Evolutionary conservation across 257 asterid genomes (phyloP).

Genomic region (Solanum pinnatisectum): DNA sequence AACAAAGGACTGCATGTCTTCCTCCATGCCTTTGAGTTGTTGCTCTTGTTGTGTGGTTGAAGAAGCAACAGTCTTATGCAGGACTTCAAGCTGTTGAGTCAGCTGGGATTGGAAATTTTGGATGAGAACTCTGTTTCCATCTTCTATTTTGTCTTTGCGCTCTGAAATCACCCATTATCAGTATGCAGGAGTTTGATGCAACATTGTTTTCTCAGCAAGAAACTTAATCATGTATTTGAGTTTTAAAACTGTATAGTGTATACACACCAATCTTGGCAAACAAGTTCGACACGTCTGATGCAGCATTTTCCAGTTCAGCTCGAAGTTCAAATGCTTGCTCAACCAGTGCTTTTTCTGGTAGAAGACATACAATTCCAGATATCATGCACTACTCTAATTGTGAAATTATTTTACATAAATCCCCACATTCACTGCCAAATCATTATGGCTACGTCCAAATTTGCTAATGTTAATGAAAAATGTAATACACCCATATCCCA

Average conservation of each 20-base stretch:
- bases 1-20: slow-evolving; percentile 92
- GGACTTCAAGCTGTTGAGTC: slow-evolving; percentile 73
- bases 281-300: slow-evolving; percentile 76
- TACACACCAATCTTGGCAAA: slow-evolving; percentile 86
- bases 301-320: slow-evolving; percentile 79
- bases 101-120: slow-evolving; percentile 76
- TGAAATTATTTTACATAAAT: background rate
- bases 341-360: slow-evolving; percentile 78
- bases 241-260: background rate
- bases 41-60: slow-evolving; percentile 82
- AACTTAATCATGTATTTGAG: background rate
- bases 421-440: background rate
- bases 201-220: background rate
- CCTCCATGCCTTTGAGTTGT: slow-evolving; percentile 84
- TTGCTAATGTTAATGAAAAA: background rate
- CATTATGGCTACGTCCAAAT: background rate
- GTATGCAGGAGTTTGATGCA: background rate
- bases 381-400: background rate
- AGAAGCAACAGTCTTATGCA: slow-evolving; percentile 81
- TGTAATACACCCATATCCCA: background rate
- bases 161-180: slow-evolving; percentile 34
- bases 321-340: slow-evolving; percentile 91
- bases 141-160: slow-evolving; percentile 88
- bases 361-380: background rate
- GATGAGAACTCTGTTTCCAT: slow-evolving; percentile 65